A percentile compares a stretch with the other conserved stretches of the same genome.
These are phyloP conservation scores for Mallotus japonicus DNA, from an alignment of 441 rosid genomes.

Conservation along the genomic window DNA sequence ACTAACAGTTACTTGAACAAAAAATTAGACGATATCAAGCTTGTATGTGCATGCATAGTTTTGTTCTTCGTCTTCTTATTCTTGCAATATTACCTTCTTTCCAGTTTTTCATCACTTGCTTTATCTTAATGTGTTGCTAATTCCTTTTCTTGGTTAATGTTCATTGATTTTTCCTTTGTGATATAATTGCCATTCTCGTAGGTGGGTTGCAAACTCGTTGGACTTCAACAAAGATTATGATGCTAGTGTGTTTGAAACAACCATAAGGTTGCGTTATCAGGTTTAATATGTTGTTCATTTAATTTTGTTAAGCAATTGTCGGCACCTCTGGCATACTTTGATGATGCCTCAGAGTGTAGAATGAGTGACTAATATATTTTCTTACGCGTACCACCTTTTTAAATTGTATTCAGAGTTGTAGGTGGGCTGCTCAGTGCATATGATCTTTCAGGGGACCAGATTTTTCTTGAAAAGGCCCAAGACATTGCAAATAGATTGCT, in stretches of 20 bases:
- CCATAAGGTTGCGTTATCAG: constrained; percentile 93
- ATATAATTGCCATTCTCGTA: constrained; percentile 35
- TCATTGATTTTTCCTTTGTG: neutral
- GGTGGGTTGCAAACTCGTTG: constrained; percentile 94
- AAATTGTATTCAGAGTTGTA: constrained; percentile 67
- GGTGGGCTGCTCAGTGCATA: constrained; percentile 98
- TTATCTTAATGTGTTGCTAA: neutral
- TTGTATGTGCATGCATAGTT: neutral
- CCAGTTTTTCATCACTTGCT: neutral
- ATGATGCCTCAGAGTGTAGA: neutral
- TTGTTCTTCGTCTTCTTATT: neutral
- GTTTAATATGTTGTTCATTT: constrained; percentile 53
- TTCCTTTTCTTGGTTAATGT: neutral
- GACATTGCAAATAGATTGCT: constrained; percentile 95
- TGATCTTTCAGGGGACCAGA: constrained; percentile 86
- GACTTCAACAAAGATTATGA: constrained; percentile 87
- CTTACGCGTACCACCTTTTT: constrained; percentile 20
- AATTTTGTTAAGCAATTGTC: constrained; percentile 18
- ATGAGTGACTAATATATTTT: constrained; percentile 9
- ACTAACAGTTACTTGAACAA: too few relatives aligned
- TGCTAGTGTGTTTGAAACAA: constrained; percentile 98
- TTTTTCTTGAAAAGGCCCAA: constrained; percentile 89
- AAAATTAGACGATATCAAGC: neutral
- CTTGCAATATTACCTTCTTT: neutral
- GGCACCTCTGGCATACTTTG: neutral